A percentile compares a stretch with the other conserved stretches of the same genome.
These are phyloP conservation scores for Blumeria hordei DNA, from an alignment of 2,329 filamentous ascomycete genomes.

Conservation along the genomic window DNA sequence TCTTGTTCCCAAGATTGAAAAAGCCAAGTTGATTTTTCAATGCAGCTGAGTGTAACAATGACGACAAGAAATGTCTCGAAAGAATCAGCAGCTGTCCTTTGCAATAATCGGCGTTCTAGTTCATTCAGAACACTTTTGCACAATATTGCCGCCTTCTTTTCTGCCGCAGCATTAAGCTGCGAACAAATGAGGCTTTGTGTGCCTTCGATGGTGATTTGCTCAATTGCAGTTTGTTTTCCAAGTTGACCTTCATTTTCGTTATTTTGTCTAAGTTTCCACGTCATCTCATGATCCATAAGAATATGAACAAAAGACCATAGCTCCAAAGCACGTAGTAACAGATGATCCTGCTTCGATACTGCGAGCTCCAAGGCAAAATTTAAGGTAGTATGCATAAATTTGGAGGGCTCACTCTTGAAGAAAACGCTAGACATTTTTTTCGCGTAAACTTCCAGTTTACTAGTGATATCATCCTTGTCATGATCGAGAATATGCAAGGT, in stretches of 20 bases:
- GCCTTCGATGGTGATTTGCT: slow-evolving; percentile 4
- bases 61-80: slow-evolving; percentile 37
- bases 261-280: slow-evolving; percentile 23
- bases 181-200: slow-evolving; percentile 34
- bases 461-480: slow-evolving; percentile 33
- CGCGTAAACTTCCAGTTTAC: slow-evolving; percentile 35
- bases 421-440: slow-evolving; percentile 31
- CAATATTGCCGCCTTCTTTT: slow-evolving; percentile 35
- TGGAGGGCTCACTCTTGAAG: slow-evolving; percentile 32
- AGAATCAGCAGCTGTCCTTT: slow-evolving; percentile 32
- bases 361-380: slow-evolving; percentile 24
- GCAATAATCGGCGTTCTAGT: slow-evolving; percentile 35
- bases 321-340: slow-evolving; percentile 33
- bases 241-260: slow-evolving; percentile 3
- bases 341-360: slow-evolving; percentile 23
- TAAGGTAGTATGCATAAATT: slow-evolving; percentile 33
- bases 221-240: slow-evolving; percentile 8
- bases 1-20: slow-evolving; percentile 45
- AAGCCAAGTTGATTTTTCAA: slow-evolving; percentile 44
- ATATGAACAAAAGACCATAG: slow-evolving; percentile 42
- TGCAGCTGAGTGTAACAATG: slow-evolving; percentile 37
- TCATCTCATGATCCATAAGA: slow-evolving; percentile 33
- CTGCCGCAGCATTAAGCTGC: slow-evolving; percentile 38
- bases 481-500: slow-evolving; percentile 32
- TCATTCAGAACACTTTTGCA: slow-evolving; percentile 32